These are phyloP conservation scores for Datisca glomerata DNA, from an alignment of 306 rosid genomes.

Conservation along the genomic window DNA sequence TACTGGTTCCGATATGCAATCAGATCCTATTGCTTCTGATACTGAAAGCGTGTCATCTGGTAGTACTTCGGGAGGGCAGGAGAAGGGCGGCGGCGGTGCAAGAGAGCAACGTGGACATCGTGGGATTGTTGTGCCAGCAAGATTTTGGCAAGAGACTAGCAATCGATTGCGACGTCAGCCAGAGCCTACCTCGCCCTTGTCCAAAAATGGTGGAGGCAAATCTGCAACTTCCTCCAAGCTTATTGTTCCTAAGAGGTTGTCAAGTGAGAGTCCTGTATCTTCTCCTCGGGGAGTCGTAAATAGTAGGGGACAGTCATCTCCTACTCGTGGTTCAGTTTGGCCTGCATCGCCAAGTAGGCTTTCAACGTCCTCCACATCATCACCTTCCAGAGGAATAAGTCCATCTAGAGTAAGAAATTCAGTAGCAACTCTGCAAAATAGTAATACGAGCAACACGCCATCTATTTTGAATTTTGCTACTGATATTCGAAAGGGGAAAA, in stretches of 20 bases:
- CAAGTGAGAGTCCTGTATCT: slow-evolving; percentile 35
- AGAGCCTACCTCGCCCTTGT: slow-evolving; percentile 31
- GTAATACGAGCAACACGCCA: slow-evolving; percentile 34
- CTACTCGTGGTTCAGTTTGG: slow-evolving; percentile 35
- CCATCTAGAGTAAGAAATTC: slow-evolving; percentile 54
- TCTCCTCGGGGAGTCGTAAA: slow-evolving; percentile 53
- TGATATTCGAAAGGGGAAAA: slow-evolving; percentile 55
- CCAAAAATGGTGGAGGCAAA: slow-evolving; percentile 33
- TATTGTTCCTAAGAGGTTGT: slow-evolving; percentile 24
- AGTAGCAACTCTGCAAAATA: slow-evolving; percentile 18
- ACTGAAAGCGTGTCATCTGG: slow-evolving; percentile 69
- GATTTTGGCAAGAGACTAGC: slow-evolving; percentile 61
- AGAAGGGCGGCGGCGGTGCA: slow-evolving; percentile 18
- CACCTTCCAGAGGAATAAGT: slow-evolving; percentile 62
- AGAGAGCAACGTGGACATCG: slow-evolving; percentile 33
- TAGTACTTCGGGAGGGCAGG: slow-evolving; percentile 32
- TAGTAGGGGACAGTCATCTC: slow-evolving; percentile 48
- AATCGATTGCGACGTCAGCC: slow-evolving; percentile 33
- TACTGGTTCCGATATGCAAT: slow-evolving; percentile 29
- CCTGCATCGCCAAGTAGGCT: slow-evolving; percentile 65
- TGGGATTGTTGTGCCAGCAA: slow-evolving; percentile 46
- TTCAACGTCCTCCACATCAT: slow-evolving; percentile 22
- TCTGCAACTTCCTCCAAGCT: slow-evolving; percentile 27
- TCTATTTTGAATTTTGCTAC: slow-evolving; percentile 59
- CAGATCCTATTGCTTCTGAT: slow-evolving; percentile 42